phyloP scores from a whole-genome alignment of 805 yeast species.

The Cyberlindnera mrakii region DNA sequence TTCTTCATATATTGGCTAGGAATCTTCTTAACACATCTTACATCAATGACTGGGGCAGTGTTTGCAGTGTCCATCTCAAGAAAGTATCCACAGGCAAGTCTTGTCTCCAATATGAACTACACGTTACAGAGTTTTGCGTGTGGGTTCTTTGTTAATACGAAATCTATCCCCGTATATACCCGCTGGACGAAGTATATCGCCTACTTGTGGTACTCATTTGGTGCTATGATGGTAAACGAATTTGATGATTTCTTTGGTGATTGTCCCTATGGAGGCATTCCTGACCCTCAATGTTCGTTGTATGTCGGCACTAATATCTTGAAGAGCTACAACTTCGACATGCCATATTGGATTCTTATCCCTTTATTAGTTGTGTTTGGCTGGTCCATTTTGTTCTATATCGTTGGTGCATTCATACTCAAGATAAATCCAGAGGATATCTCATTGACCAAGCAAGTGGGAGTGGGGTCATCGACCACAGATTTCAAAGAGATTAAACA shows the following conservation, averaged over 20 bases:
- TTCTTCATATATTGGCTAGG: conserved; percentile 63
- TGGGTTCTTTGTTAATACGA: conserved; percentile 74
- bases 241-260: conserved; percentile 57
- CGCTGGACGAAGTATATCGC: conserved; percentile 78
- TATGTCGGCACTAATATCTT: conserved; percentile 53
- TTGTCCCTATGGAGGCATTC: conserved; percentile 36
- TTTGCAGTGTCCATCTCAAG: conserved; percentile 23
- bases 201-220: conserved; percentile 74
- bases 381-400: conserved; percentile 51
- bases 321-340: conserved; percentile 50
- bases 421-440: conserved; percentile 33
- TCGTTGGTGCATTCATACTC: conserved; percentile 43
- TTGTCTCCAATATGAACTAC: conserved; percentile 21
- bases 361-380: conserved; percentile 58
- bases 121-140: conserved; percentile 67
- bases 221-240: conserved; percentile 59
- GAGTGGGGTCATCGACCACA: conserved; percentile 1
- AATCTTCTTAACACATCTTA: conserved; percentile 48
- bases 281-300: conserved; percentile 32
- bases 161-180: conserved; percentile 76
- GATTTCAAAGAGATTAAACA: conserved; percentile 1
- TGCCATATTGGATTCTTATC: conserved; percentile 51
- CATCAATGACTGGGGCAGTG: conserved; percentile 53
- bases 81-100: conserved; percentile 20
- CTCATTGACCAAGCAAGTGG: conserved; percentile 19